phyloP scores from a whole-genome alignment of 2,329 filamentous ascomycete genomes.

The Gnomoniopsis sp. region DNA sequence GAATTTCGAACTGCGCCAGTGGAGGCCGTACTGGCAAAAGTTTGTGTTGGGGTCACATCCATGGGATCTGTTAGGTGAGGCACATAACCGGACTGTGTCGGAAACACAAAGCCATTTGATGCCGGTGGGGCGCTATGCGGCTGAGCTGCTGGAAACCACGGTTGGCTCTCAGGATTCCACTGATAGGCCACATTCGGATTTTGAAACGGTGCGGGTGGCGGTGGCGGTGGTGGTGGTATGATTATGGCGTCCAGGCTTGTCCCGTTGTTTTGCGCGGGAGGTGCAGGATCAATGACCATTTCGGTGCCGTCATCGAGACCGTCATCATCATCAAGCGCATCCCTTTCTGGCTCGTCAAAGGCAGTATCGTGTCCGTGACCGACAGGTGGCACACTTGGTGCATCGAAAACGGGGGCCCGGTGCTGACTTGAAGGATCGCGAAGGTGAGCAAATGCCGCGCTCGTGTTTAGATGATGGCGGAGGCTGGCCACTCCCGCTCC shows the following conservation, averaged over 20 bases:
- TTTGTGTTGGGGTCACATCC: constrained; percentile 10
- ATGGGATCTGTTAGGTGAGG: constrained; percentile 11
- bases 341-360: constrained; percentile 35
- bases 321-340: constrained; percentile 30
- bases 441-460: constrained; percentile 43
- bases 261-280: constrained; percentile 5
- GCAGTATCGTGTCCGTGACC: constrained; percentile 27
- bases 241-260: constrained; percentile 12
- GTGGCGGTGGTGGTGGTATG: constrained; percentile 17
- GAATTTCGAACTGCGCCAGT: not conserved
- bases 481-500: constrained; percentile 77
- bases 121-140: constrained; percentile 1
- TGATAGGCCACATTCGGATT: not conserved
- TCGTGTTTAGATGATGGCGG: constrained; percentile 70
- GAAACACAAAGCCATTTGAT: not conserved
- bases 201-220: constrained; percentile 1
- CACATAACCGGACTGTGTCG: not conserved
- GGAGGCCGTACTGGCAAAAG: constrained; percentile 12
- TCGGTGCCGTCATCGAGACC: constrained; percentile 27
- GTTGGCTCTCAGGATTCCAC: constrained; percentile 12
- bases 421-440: constrained; percentile 29
- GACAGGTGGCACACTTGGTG: constrained; percentile 5
- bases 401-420: constrained; percentile 13
- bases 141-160: constrained; percentile 5
- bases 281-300: constrained; percentile 27